These are phyloP conservation scores for Nemophila menziesii DNA, from an alignment of 257 asterid genomes.

Conservation along the genomic window DNA sequence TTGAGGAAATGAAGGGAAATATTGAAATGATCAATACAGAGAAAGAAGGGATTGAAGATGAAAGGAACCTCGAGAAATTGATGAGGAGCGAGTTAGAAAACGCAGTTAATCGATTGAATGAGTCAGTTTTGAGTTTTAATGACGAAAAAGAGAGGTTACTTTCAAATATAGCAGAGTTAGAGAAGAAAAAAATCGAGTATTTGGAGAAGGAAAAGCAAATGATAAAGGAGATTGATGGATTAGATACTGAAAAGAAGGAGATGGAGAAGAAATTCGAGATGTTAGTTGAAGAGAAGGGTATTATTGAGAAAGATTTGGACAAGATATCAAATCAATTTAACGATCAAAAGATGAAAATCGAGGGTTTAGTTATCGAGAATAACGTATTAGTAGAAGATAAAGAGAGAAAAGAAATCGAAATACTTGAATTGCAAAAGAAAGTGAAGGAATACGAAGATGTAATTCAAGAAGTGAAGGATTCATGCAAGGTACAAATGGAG, in stretches of 20 bases:
- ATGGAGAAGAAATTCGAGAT: conserved; percentile 24
- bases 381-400: conserved; percentile 28
- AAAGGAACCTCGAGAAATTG: conserved; percentile 23
- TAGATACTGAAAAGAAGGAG: conserved; percentile 32
- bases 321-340: conserved; percentile 25
- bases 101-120: conserved; percentile 28
- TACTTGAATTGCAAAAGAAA: conserved; percentile 30
- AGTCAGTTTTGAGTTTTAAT: conserved; percentile 26
- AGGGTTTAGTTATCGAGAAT: conserved; percentile 33
- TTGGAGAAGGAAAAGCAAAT: conserved; percentile 41
- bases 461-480: conserved; percentile 25
- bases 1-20: conserved; percentile 29
- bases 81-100: conserved; percentile 40
- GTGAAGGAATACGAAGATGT: conserved; percentile 24
- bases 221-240: conserved; percentile 29
- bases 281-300: conserved; percentile 34
- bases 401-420: conserved; percentile 22
- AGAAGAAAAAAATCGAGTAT: conserved; percentile 35
- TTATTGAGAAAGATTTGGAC: conserved; percentile 29
- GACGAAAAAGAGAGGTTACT: conserved; percentile 32
- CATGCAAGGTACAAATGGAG: conserved; percentile 17
- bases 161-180: conserved; percentile 34
- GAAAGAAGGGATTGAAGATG: conserved; percentile 38
- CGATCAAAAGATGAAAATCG: conserved; percentile 20
- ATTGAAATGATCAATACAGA: conserved; percentile 23